Conservation (phyloP, 2,329 filamentous ascomycete species). For the Penicillium sp. region DNA sequence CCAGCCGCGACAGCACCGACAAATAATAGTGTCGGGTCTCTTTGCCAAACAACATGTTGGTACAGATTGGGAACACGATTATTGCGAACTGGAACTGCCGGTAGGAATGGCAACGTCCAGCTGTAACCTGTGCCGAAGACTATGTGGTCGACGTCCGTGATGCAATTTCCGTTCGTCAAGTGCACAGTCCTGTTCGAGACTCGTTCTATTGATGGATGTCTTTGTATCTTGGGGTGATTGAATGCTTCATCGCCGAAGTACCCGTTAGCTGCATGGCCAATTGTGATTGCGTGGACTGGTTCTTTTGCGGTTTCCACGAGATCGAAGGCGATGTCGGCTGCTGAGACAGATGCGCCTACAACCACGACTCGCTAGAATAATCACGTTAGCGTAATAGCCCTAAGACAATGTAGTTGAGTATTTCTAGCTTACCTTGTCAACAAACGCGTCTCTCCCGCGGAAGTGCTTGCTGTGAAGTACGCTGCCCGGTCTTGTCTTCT, state of each 20-base stretch:
- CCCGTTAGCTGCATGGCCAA: not conserved
- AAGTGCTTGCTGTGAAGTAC: conserved; percentile 1
- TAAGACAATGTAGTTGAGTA: accelerated
- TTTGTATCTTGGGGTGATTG: not conserved
- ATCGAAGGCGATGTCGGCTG: not conserved
- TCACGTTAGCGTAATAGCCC: not conserved
- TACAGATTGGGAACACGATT: not conserved
- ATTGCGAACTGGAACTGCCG: not conserved
- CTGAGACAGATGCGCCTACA: conserved; percentile 1
- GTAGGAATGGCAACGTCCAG: not conserved
- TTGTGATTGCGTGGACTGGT: not conserved
- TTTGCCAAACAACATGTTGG: not conserved
- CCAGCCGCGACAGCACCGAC: not conserved
- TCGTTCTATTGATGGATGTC: not conserved
- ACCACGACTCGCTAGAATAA: not conserved
- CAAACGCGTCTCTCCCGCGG: not conserved
- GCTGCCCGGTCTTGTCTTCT: not conserved
- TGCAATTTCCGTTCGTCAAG: not conserved
- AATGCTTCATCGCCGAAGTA: not conserved
- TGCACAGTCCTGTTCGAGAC: not conserved
- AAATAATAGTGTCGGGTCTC: not conserved
- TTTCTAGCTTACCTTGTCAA: not conserved
- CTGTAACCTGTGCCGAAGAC: not conserved
- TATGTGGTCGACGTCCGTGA: not conserved
- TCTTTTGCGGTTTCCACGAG: not conserved